Evolutionary conservation across 306 rosid genomes (phyloP).

Genomic region (Acacia crassicarpa): DNA sequence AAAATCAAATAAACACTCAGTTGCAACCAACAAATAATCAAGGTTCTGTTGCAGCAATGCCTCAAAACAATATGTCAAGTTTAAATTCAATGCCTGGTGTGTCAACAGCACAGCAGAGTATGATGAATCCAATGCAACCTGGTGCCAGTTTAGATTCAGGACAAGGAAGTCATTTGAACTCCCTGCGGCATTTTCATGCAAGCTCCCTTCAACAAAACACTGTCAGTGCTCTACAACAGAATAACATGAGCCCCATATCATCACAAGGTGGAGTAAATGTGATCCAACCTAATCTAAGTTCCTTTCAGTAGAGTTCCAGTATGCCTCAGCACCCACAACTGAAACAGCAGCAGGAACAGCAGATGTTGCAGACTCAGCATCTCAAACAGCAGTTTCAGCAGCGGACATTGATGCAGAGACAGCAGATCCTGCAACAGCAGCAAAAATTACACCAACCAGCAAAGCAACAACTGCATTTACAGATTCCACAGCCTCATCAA

Average conservation of each 20-base stretch:
- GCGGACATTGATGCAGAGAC: conserved; percentile 52
- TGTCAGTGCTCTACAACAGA: conserved; percentile 57
- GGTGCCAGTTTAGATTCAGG: conserved; percentile 63
- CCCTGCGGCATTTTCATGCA: conserved; percentile 59
- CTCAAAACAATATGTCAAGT: conserved; percentile 55
- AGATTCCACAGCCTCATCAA: conserved; percentile 76
- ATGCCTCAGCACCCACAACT: conserved; percentile 73
- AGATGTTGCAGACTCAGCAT: conserved; percentile 63
- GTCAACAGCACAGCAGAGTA: conserved; percentile 54
- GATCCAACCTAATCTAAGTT: conserved; percentile 56
- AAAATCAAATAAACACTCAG: conserved; percentile 81
- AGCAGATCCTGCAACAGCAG: conserved; percentile 50
- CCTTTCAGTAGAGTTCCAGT: conserved; percentile 13
- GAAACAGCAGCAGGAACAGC: conserved; percentile 76
- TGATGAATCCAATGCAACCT: conserved; percentile 70
- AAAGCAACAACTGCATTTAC: conserved; percentile 63
- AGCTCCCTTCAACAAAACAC: conserved; percentile 80
- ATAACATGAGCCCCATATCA: conserved; percentile 57
- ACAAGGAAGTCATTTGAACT: conserved; percentile 64
- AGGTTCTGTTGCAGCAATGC: conserved; percentile 47
- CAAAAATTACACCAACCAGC: conserved; percentile 67
- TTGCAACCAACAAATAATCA: conserved; percentile 68
- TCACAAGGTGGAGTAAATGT: conserved; percentile 73
- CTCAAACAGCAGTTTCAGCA: conserved; percentile 54
- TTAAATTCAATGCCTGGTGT: conserved; percentile 66